Percentiles rank a stretch among this genome's conserved stretches.
Conservation (phyloP, 345 rosid genomes). For the Populus euphratica region DNA sequence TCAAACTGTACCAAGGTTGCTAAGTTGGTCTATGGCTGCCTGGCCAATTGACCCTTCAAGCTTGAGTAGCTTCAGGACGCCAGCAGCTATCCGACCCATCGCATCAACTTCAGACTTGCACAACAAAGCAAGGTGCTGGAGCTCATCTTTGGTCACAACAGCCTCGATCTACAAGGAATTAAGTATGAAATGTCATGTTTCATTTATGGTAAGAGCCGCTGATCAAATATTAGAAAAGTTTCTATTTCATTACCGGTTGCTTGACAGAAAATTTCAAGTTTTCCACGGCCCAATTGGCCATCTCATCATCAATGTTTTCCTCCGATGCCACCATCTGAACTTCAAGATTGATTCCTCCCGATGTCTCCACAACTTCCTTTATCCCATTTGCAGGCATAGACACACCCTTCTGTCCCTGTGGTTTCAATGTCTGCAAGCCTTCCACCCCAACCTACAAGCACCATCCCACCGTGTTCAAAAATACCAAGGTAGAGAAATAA, state of each 20-base stretch:
- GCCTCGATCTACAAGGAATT: constrained; percentile 66
- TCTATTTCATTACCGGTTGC: constrained; percentile 65
- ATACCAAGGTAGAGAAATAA: constrained; percentile 5
- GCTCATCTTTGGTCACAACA: constrained; percentile 79
- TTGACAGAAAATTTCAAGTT: constrained; percentile 82
- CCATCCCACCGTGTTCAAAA: constrained; percentile 1
- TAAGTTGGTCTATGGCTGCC: constrained; percentile 72
- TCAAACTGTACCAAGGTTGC: constrained; percentile 73
- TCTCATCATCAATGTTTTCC: constrained; percentile 48
- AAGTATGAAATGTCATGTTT: constrained; percentile 3
- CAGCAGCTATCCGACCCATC: constrained; percentile 89
- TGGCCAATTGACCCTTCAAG: constrained; percentile 80
- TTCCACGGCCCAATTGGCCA: constrained; percentile 71
- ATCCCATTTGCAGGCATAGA: constrained; percentile 48
- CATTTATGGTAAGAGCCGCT: neutral
- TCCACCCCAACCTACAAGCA: constrained; percentile 67
- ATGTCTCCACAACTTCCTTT: constrained; percentile 43
- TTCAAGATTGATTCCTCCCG: constrained; percentile 77
- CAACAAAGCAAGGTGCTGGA: constrained; percentile 67
- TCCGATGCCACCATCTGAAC: constrained; percentile 54
- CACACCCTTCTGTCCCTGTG: constrained; percentile 43
- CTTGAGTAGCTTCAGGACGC: constrained; percentile 75
- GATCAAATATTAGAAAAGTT: constrained; percentile 17
- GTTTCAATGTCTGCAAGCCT: constrained; percentile 84
- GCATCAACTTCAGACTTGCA: constrained; percentile 91